Conservation (phyloP, 352 stramenopile genomes). For the Sclerospora graminicola region DNA sequence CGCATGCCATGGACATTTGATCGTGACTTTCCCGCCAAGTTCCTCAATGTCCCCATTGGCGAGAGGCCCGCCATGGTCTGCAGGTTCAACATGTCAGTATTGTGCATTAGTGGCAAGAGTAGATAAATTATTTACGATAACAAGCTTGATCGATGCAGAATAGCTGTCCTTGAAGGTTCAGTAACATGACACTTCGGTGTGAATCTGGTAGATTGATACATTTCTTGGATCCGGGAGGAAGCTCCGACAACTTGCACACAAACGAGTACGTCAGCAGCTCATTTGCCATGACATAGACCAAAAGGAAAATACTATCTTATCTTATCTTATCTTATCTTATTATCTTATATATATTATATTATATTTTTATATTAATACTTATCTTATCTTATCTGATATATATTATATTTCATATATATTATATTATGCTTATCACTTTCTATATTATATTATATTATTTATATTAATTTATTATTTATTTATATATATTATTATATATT, state of each 20-base stretch:
- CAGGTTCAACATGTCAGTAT: not conserved
- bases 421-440: too few relatives aligned
- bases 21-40: constrained; percentile 39
- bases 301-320: too few relatives aligned
- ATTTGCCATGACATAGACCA: constrained; percentile 13
- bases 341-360: too few relatives aligned
- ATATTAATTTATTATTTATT: too few relatives aligned
- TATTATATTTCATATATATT: too few relatives aligned
- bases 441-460: too few relatives aligned
- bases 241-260: constrained; percentile 51
- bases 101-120: too few relatives aligned
- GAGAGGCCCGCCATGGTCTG: constrained; percentile 75
- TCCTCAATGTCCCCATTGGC: constrained; percentile 79
- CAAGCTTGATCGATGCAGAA: constrained; percentile 84
- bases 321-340: too few relatives aligned
- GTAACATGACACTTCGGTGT: constrained; percentile 60
- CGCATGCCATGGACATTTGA: constrained; percentile 82
- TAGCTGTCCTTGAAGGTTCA: constrained; percentile 47
- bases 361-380: too few relatives aligned
- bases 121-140: constrained; percentile 41
- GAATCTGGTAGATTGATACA: constrained; percentile 53
- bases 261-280: constrained; percentile 50
- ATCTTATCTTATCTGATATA: too few relatives aligned
- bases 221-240: constrained; percentile 39
- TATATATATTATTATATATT: too few relatives aligned